Percentiles rank a stretch among this genome's conserved stretches.
Conservation (phyloP, 257 asterid species). For the Orobanche coerulescens region DNA sequence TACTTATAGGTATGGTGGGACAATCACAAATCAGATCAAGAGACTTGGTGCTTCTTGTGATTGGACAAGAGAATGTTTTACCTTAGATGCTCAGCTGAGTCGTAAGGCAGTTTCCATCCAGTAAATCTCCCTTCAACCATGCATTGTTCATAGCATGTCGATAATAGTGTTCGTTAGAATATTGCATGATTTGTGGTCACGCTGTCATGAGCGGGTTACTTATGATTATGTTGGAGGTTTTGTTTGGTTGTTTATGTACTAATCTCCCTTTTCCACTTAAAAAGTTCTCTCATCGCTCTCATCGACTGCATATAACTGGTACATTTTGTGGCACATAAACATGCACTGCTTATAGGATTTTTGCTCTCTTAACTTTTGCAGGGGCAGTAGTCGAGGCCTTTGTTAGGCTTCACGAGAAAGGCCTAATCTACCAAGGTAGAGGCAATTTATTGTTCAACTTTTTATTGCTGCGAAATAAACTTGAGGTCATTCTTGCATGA, state of each 20-base stretch:
- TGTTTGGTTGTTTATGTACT: constrained; percentile 3
- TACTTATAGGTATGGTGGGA: constrained; percentile 84
- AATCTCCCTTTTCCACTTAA: background rate
- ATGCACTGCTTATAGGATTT: constrained; percentile 4
- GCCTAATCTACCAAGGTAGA: constrained; percentile 88
- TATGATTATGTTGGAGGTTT: constrained; percentile 5
- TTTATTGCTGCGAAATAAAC: constrained; percentile 1
- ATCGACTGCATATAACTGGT: constrained; percentile 17
- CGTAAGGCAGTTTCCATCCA: constrained; percentile 66
- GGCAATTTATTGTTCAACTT: constrained; percentile 13
- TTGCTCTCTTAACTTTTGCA: constrained; percentile 34
- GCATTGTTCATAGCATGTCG: constrained; percentile 19
- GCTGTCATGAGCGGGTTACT: background rate
- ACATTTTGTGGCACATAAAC: background rate
- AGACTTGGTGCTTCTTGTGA: constrained; percentile 99
- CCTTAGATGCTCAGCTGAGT: constrained; percentile 92
- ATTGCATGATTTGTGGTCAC: constrained; percentile 16
- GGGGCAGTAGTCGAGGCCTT: constrained; percentile 96
- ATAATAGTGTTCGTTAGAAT: constrained; percentile 16
- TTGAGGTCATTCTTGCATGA: constrained; percentile 3
- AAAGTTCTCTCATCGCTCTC: background rate
- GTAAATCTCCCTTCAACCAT: constrained; percentile 39
- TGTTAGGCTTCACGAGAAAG: constrained; percentile 93
- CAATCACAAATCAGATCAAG: constrained; percentile 89
- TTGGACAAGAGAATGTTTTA: constrained; percentile 91